Evolutionary conservation across 225 moss, liverwort and hornwort species (phyloP).

Genomic region (Asterella californica): DNA sequence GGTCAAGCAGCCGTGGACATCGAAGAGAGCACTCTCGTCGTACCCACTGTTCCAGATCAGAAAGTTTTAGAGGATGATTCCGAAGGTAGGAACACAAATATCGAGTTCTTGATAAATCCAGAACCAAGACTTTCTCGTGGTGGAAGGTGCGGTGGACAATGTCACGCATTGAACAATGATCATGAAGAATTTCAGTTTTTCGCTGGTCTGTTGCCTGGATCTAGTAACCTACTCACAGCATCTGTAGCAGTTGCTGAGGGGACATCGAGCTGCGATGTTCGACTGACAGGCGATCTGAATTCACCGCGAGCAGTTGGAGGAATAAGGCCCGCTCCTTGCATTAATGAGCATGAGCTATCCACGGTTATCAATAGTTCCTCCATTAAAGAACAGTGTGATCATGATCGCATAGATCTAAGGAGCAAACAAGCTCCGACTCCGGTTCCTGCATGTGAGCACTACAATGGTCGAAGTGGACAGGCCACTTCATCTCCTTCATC

Average conservation of each 20-base stretch:
- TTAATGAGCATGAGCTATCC: background rate
- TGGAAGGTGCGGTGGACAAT: background rate
- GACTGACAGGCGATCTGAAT: conserved; percentile 2
- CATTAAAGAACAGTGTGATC: conserved; percentile 39
- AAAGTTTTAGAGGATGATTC: background rate
- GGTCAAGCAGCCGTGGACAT: conserved; percentile 1
- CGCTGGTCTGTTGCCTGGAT: conserved; percentile 18
- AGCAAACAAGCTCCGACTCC: background rate
- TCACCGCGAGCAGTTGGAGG: background rate
- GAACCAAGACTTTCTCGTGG: background rate
- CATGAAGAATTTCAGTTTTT: conserved; percentile 33
- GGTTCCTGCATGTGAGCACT: conserved; percentile 13
- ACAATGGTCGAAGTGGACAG: conserved; percentile 28
- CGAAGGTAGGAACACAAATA: background rate
- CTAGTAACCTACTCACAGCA: background rate
- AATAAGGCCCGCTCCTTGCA: background rate
- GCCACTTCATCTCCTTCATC: conserved; percentile 35
- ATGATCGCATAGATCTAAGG: background rate
- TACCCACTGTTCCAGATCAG: background rate
- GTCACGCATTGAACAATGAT: too few species aligned
- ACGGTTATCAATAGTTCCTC: conserved; percentile 8
- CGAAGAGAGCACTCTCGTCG: background rate
- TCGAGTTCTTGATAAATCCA: background rate
- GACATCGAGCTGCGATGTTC: background rate
- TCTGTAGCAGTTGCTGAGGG: background rate